Percentiles rank a stretch among this genome's conserved stretches.
Conservation (phyloP, 2,329 filamentous ascomycete genomes). For the Geosmithia putterillii region DNA sequence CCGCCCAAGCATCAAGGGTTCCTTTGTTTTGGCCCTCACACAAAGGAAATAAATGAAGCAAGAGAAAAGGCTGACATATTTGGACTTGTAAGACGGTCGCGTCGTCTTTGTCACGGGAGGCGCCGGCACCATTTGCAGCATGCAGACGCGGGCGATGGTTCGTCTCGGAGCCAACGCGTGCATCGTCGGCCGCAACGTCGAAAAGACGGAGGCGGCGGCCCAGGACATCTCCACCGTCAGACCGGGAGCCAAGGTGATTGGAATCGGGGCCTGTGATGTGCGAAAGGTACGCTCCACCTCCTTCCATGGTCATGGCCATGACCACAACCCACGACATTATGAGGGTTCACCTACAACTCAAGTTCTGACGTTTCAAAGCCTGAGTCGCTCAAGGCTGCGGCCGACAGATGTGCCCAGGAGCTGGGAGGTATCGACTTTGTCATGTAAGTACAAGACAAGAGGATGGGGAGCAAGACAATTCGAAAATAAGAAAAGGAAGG, state of each 20-base stretch:
- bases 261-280: conserved; percentile 71
- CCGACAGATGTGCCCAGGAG: conserved; percentile 67
- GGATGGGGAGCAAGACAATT: not conserved
- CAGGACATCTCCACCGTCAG: conserved; percentile 72
- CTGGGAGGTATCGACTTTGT: conserved; percentile 85
- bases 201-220: conserved; percentile 76
- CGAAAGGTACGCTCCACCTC: conserved; percentile 49
- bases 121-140: conserved; percentile 85
- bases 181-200: conserved; percentile 80
- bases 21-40: not conserved
- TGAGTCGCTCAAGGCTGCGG: conserved; percentile 58
- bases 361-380: conserved; percentile 21
- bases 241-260: conserved; percentile 70
- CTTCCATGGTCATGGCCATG: too few relatives aligned
- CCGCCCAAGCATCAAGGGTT: not conserved
- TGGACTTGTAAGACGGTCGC: conserved; percentile 50
- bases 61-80: not conserved
- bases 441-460: conserved; percentile 45
- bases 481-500: not conserved
- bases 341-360: too few relatives aligned
- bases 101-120: conserved; percentile 94
- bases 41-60: not conserved
- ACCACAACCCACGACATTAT: too few relatives aligned
- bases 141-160: conserved; percentile 84
- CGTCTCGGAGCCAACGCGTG: conserved; percentile 86